These are phyloP conservation scores for Mycosphaerella sp. DNA, from an alignment of 2,329 filamentous ascomycete species.

Conservation along the genomic window DNA sequence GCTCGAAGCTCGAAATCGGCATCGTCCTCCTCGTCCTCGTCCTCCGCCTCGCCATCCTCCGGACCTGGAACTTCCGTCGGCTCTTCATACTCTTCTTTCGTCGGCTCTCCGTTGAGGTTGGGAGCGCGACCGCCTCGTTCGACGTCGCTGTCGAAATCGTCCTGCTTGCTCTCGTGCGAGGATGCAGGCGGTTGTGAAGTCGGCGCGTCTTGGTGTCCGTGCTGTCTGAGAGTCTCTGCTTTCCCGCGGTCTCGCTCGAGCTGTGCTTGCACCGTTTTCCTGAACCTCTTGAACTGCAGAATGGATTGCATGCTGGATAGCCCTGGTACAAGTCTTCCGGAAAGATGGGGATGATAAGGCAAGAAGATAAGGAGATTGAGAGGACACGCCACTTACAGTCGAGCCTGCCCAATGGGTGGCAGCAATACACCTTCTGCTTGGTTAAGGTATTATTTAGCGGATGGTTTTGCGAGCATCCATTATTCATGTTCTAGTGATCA, in stretches of 20 bases:
- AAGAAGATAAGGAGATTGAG: not conserved
- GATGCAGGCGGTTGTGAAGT: slow-evolving; percentile 10
- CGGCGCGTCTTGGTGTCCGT: not conserved
- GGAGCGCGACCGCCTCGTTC: slow-evolving; percentile 7
- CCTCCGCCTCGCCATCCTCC: slow-evolving; percentile 20
- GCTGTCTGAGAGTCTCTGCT: slow-evolving; percentile 6
- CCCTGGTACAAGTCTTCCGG: too few relatives aligned
- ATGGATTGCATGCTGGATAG: slow-evolving; percentile 22
- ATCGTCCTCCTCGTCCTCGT: slow-evolving; percentile 24
- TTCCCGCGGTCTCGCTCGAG: slow-evolving; percentile 24
- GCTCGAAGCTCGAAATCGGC: slow-evolving; percentile 22
- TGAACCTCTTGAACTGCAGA: slow-evolving; percentile 27
- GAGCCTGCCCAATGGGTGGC: not conserved
- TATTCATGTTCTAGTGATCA: too few relatives aligned
- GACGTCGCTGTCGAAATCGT: slow-evolving; percentile 19
- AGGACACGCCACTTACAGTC: slow-evolving; percentile 1
- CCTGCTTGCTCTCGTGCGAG: slow-evolving; percentile 21
- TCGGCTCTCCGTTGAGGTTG: slow-evolving; percentile 7
- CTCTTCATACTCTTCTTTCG: slow-evolving; percentile 14
- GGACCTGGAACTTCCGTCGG: slow-evolving; percentile 14
- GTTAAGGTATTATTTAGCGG: too few relatives aligned
- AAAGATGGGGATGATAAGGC: not conserved
- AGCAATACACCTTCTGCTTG: not conserved
- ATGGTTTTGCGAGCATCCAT: too few relatives aligned
- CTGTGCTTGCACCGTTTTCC: slow-evolving; percentile 22